Percentiles rank a stretch among this genome's conserved stretches.
Conservation (phyloP, 2,329 filamentous ascomycete genomes). For the Hymenoscyphus fraxineus region DNA sequence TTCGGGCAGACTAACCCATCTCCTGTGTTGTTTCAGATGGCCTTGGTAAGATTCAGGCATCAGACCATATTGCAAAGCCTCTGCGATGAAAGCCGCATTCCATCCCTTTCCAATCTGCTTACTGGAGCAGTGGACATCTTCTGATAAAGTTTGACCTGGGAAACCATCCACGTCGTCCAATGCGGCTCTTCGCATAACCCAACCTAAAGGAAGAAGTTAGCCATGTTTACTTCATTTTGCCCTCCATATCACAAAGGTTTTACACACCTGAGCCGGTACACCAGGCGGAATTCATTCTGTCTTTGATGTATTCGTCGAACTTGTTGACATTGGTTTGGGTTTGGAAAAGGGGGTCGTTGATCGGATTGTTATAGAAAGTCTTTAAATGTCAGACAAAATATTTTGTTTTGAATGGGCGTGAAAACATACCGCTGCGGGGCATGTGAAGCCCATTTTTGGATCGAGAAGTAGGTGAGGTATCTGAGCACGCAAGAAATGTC, state of each 20-base stretch:
- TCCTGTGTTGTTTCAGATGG: slow-evolving; percentile 54
- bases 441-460: slow-evolving; percentile 54
- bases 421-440: slow-evolving; percentile 47
- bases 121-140: slow-evolving; percentile 58
- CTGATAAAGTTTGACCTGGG: slow-evolving; percentile 55
- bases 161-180: slow-evolving; percentile 60
- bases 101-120: slow-evolving; percentile 58
- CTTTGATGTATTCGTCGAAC: slow-evolving; percentile 45
- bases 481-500: slow-evolving; percentile 54
- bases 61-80: slow-evolving; percentile 57
- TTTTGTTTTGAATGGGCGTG: no score
- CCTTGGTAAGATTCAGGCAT: slow-evolving; percentile 54
- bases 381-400: slow-evolving; percentile 9
- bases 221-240: no score
- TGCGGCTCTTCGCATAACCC: slow-evolving; percentile 54
- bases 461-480: slow-evolving; percentile 57
- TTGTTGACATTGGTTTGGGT: slow-evolving; percentile 57
- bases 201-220: slow-evolving; percentile 39
- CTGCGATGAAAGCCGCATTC: slow-evolving; percentile 58
- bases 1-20: slow-evolving; percentile 54
- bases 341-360: slow-evolving; percentile 52
- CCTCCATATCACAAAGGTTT: no score
- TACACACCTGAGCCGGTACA: slow-evolving; percentile 51
- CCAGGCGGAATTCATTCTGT: slow-evolving; percentile 51
- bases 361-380: slow-evolving; percentile 60